Base-by-base conservation (phyloP, 2,329 filamentous ascomycete species). In the Sporothrix pallida region DNA sequence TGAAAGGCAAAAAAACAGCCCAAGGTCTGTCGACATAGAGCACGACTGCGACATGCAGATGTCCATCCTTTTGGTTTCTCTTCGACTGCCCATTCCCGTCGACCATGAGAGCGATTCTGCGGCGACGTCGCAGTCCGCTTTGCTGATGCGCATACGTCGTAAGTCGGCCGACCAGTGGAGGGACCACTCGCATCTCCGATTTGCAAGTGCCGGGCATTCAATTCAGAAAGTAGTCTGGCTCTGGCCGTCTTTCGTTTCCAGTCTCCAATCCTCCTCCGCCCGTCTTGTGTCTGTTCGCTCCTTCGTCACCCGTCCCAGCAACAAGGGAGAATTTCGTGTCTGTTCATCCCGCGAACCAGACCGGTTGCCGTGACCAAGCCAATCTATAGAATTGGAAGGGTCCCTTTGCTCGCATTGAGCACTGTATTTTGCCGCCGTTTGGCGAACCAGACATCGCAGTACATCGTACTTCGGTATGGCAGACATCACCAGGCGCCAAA, bases 281-380 rank as follows among this genome's bases (percentile, higher is more conserved):
- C 46, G 46, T 50, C 63, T 31, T 31, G 31, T 17, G 60, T 44
- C 31, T n/a, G 60, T 67, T 67, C 44, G 63, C 48, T 50, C 44
- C 44, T 50, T 67, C 12, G 62, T 67, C 63, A 20, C 42, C 63
- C 63, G 44, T 67, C 63, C 20, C 65, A 52, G 46, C 46, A 52
- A 68, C 65, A 52, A 52, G 31, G 31, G 31, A 37, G 31, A 37
- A 37, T 37, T 37, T 37, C 62, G 48, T 20, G 42, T 48, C 62
- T 20, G 5, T 48, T 48, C 20, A 13, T 44, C 23, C 42, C 62
- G n/a, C 5, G 12, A 8, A 37, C 44, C 60, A 12, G 72, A 37
- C 44, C 60, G 7, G 72, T 68, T 74, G 69, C 69, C 72, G 69
- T 71, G 68, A 50, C 52, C 42, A 69, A n/a, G 12, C 20, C 20